phyloP scores from a whole-genome alignment of 2,329 filamentous ascomycete genomes.

The Thielaviopsis musarum region DNA sequence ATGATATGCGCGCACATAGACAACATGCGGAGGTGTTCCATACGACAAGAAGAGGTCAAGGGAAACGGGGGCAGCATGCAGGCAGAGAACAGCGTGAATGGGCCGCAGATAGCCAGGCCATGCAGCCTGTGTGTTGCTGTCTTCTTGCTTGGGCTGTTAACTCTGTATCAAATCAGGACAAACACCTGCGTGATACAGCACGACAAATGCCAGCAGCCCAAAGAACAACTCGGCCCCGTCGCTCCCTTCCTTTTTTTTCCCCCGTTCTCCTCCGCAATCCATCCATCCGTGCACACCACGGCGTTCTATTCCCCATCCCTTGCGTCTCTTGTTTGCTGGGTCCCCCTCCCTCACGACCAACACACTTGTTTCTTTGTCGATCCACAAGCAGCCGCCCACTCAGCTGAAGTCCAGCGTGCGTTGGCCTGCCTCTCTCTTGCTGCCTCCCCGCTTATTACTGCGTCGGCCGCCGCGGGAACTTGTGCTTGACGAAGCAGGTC shows the following conservation, averaged over 20 bases:
- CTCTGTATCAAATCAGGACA: not conserved
- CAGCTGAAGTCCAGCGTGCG: constrained; percentile 43
- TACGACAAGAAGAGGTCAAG: no score
- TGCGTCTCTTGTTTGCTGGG: not conserved
- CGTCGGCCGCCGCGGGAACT: not conserved
- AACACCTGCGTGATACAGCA: not conserved
- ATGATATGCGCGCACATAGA: no score
- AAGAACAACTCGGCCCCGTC: no score
- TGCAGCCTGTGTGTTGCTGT: not conserved
- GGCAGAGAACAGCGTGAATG: not conserved
- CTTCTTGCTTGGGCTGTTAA: not conserved
- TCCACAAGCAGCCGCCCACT: constrained; percentile 15
- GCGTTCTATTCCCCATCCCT: not conserved
- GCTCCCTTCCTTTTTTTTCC: not conserved
- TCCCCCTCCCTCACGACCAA: not conserved
- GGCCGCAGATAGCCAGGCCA: not conserved
- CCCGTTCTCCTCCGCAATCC: no score
- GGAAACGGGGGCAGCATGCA: no score
- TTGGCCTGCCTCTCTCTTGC: constrained; percentile 38
- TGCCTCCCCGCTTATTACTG: constrained; percentile 14
- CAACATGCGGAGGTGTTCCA: no score
- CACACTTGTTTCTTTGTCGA: not conserved
- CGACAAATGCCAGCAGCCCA: not conserved
- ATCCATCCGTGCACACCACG: not conserved
- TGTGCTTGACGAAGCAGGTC: not conserved